Evolutionary conservation across 495 filamentous ascomycete genomes (phyloP), one percentile per base, ranked within the genome.

Genomic region (Margaritispora aquatica): DNA sequence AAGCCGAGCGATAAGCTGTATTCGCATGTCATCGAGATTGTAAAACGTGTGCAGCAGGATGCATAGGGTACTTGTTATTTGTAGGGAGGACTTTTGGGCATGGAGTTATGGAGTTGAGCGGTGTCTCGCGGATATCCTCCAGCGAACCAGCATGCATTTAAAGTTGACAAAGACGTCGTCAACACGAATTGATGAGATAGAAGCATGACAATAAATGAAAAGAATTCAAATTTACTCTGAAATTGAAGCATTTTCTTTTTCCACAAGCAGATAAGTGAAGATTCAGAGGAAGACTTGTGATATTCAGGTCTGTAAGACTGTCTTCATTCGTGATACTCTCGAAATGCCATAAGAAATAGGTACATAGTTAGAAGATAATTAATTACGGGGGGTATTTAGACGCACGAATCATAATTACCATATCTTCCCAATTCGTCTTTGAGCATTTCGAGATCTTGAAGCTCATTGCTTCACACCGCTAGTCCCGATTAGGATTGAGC

Each of bases 1-100:
- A 82, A 88, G 64, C 72, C 82, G 59, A 73, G 68, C 7, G 88
- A 96, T 67, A 83, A 86, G 60, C 76, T 96, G 19, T 96, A 84
- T 74, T 73, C 78, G 54, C 73, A 80, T 61, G 80, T 96, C 10
- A 77, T 87, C 51, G 77, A 86, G 65, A 75, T 90, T 29, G 89
- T 96, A 29, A 79, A 84, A 70, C 88, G 85, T 71, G 91, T 96
- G 26, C 89, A 96, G 77, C 75, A 71, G 36, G 80, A 81, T 49
- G 70, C 73, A 44, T 65, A 64, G 38, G 51, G 13, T 19, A 27
- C 52, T 26, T 59, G 34, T 9, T 60, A 54, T 60, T 49, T 22
- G n/a, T 55, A 46, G 19, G 29, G 31, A 48, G n/a, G n/a, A n/a
- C n/a, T n/a, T n/a, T n/a, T 34, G 10, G 50, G 26, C 1, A 47